A percentile compares a stretch with the other conserved stretches of the same genome.
These are phyloP conservation scores for Kodamaea jinghongensis DNA, from an alignment of 805 yeast species.

Conservation along the genomic window DNA sequence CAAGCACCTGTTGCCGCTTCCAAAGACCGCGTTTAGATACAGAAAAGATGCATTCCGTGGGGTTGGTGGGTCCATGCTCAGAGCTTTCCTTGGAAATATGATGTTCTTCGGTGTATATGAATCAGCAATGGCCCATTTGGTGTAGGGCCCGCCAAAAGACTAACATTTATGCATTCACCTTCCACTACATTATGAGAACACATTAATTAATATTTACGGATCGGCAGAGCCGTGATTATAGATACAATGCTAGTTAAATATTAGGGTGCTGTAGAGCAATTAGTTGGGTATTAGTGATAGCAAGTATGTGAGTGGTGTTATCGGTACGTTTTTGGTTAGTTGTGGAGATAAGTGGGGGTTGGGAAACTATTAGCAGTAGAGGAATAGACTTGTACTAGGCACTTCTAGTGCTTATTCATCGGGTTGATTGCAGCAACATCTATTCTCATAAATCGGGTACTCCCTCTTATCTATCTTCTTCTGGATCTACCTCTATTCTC, in stretches of 20 bases:
- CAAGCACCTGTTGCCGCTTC: constrained; percentile 38
- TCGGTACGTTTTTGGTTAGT: too few species aligned
- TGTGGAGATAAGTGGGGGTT: too few species aligned
- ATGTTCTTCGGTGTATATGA: constrained; percentile 75
- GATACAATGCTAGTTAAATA: too few species aligned
- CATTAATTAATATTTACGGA: not conserved
- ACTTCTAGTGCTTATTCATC: too few species aligned
- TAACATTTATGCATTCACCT: not conserved
- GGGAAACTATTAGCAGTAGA: too few species aligned
- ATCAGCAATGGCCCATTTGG: constrained; percentile 56
- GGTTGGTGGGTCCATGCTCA: constrained; percentile 65
- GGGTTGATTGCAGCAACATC: too few species aligned
- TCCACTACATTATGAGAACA: not conserved
- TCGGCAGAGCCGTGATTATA: too few species aligned
- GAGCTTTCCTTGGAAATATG: constrained; percentile 72
- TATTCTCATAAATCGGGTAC: too few species aligned
- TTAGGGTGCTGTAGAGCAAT: too few species aligned
- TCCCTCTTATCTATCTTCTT: constrained; percentile 6
- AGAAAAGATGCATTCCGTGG: constrained; percentile 66
- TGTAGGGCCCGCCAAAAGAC: constrained; percentile 17
- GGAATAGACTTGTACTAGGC: too few species aligned
- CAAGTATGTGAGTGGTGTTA: too few species aligned
- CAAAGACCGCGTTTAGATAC: constrained; percentile 18
- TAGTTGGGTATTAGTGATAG: too few species aligned
- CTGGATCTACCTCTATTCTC: constrained; percentile 10